A percentile compares a stretch with the other conserved stretches of the same genome.
phyloP scores from a whole-genome alignment of 192 early-diverging fungal species.

The Pilaira anomala region DNA sequence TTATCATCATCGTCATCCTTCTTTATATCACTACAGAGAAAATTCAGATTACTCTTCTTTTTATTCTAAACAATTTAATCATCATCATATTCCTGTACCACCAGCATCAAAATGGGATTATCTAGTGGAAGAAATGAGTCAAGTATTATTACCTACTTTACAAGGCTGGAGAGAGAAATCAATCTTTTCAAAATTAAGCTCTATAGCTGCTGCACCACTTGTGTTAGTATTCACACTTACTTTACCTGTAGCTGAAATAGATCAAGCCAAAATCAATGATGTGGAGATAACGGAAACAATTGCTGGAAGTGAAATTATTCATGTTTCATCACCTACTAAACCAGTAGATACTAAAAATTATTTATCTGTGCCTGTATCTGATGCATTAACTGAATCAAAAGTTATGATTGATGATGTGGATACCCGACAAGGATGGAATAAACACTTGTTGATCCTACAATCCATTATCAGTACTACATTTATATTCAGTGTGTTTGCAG shows the following conservation, averaged over 20 bases:
- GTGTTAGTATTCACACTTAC: slow-evolving; percentile 54
- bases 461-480: slow-evolving; percentile 8
- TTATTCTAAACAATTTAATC: background rate
- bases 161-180: slow-evolving; percentile 51
- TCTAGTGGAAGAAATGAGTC: slow-evolving; percentile 15
- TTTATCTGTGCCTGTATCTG: background rate
- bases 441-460: slow-evolving; percentile 3
- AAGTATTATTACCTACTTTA: slow-evolving; percentile 53
- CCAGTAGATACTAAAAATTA: background rate
- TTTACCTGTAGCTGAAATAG: slow-evolving; percentile 57
- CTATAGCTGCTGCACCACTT: slow-evolving; percentile 50
- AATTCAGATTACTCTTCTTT: no score
- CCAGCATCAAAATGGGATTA: background rate
- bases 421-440: slow-evolving; percentile 2
- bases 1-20: no score
- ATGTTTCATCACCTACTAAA: background rate
- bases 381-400: background rate
- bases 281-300: background rate
- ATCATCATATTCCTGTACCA: background rate
- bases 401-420: slow-evolving; percentile 1
- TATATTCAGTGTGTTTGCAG: slow-evolving; percentile 7
- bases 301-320: background rate
- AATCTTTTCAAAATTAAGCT: slow-evolving; percentile 42
- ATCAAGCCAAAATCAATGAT: slow-evolving; percentile 30
- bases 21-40: no score